These are phyloP conservation scores for Aspergillus sp. DNA, from an alignment of 2,329 filamentous ascomycete species.

Conservation along the genomic window DNA sequence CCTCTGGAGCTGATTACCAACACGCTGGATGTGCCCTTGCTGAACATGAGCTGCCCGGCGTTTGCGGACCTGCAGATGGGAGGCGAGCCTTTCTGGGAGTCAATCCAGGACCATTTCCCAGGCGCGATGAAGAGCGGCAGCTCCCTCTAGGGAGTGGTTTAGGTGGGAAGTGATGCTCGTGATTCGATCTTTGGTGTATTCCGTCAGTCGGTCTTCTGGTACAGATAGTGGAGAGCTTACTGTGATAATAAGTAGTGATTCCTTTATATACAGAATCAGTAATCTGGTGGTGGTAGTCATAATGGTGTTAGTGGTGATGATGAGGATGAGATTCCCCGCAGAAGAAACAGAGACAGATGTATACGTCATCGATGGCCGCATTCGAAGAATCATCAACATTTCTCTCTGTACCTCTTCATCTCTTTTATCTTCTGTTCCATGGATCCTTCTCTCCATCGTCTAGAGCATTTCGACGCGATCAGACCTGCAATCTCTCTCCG, in stretches of 20 bases:
- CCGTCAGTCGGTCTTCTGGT: background rate
- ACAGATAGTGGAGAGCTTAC: background rate
- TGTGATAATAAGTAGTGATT: too few relatives aligned
- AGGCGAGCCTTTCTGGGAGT: slow-evolving; percentile 30
- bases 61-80: slow-evolving; percentile 30
- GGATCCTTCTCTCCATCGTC: background rate
- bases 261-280: too few relatives aligned
- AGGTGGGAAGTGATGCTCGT: background rate
- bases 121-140: slow-evolving; percentile 25
- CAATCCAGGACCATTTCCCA: slow-evolving; percentile 26
- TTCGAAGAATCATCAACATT: background rate
- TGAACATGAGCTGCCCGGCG: slow-evolving; percentile 30
- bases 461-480: too few relatives aligned
- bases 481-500: too few relatives aligned
- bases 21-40: slow-evolving; percentile 25
- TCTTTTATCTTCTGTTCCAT: background rate
- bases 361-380: background rate
- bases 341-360: background rate
- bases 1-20: slow-evolving; percentile 29
- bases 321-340: too few relatives aligned
- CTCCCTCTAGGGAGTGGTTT: slow-evolving; percentile 3
- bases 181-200: background rate
- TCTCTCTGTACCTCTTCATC: background rate
- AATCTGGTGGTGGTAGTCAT: background rate
- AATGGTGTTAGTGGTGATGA: background rate